A percentile compares a stretch with the other conserved stretches of the same genome.
Evolutionary conservation across 305 asterid genomes (phyloP).

Genomic region (Rubia balearica): DNA sequence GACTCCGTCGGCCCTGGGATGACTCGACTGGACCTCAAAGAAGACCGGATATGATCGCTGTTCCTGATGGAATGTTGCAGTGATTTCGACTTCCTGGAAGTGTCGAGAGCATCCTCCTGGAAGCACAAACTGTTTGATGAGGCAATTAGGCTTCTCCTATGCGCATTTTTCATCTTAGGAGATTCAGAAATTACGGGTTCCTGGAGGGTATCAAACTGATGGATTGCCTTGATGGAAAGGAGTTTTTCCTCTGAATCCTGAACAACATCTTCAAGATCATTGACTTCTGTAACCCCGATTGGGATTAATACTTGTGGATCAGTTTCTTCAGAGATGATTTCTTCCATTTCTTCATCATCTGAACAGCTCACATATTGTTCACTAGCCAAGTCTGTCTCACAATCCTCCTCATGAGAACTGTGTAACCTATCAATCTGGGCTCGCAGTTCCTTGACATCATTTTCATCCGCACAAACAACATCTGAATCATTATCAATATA

Average conservation of each 20-base stretch:
- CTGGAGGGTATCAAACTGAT: slow-evolving; percentile 42
- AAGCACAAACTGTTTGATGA: slow-evolving; percentile 29
- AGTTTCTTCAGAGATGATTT: slow-evolving; percentile 39
- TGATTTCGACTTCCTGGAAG: slow-evolving; percentile 32
- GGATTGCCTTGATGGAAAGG: slow-evolving; percentile 35
- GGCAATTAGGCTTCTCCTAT: slow-evolving; percentile 52
- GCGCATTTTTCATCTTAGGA: slow-evolving; percentile 58
- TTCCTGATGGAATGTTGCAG: slow-evolving; percentile 35
- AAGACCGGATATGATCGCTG: slow-evolving; percentile 40
- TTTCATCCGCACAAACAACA: slow-evolving; percentile 45
- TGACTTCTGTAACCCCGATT: slow-evolving; percentile 13
- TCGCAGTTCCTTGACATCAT: slow-evolving; percentile 63
- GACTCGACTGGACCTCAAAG: slow-evolving; percentile 70
- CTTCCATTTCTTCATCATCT: slow-evolving; percentile 75
- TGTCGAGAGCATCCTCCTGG: slow-evolving; percentile 35
- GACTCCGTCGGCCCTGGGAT: slow-evolving; percentile 73
- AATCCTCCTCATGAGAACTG: slow-evolving; percentile 35
- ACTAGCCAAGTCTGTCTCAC: slow-evolving; percentile 53
- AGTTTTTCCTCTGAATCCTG: slow-evolving; percentile 20
- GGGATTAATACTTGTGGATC: slow-evolving; percentile 23
- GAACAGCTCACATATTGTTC: slow-evolving; percentile 78
- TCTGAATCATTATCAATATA: slow-evolving; percentile 44
- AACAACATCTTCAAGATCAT: slow-evolving; percentile 17
- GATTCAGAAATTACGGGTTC: slow-evolving; percentile 78
- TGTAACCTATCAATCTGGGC: slow-evolving; percentile 52